A percentile compares a stretch with the other conserved stretches of the same genome.
Conservation (phyloP, 352 stramenopile species). For the Paralagenidium karlingii region DNA sequence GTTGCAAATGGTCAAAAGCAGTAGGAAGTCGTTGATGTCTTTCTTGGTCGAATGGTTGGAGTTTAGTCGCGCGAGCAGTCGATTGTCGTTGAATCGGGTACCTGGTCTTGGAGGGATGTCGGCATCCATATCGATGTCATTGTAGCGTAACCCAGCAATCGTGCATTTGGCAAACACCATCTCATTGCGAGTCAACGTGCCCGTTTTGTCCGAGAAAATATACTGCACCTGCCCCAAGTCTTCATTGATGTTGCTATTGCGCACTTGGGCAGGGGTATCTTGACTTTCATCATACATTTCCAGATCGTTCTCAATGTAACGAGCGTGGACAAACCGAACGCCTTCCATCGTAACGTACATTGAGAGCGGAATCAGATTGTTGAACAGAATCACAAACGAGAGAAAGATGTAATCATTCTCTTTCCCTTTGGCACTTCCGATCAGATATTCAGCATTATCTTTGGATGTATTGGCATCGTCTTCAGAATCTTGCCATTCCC, state of each 20-base stretch:
- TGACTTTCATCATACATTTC: slow-evolving; percentile 68
- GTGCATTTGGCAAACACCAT: slow-evolving; percentile 89
- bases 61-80: slow-evolving; percentile 57
- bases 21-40: slow-evolving; percentile 76
- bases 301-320: slow-evolving; percentile 78
- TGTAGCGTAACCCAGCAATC: slow-evolving; percentile 85
- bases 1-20: slow-evolving; percentile 80
- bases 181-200: slow-evolving; percentile 77
- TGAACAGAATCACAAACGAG: slow-evolving; percentile 85
- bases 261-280: slow-evolving; percentile 66
- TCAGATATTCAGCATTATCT: background rate
- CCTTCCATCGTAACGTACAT: slow-evolving; percentile 87
- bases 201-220: slow-evolving; percentile 85
- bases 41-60: slow-evolving; percentile 72
- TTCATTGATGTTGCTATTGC: slow-evolving; percentile 84
- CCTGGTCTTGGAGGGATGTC: slow-evolving; percentile 27
- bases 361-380: slow-evolving; percentile 79
- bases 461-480: background rate
- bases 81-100: slow-evolving; percentile 68
- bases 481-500: slow-evolving; percentile 21
- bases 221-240: slow-evolving; percentile 85
- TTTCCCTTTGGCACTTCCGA: background rate
- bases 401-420: slow-evolving; percentile 81
- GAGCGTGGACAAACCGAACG: slow-evolving; percentile 75
- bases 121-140: slow-evolving; percentile 61